These are phyloP conservation scores for Pisolithus albus DNA, from an alignment of 768 basidiomycete genomes.

Conservation along the genomic window DNA sequence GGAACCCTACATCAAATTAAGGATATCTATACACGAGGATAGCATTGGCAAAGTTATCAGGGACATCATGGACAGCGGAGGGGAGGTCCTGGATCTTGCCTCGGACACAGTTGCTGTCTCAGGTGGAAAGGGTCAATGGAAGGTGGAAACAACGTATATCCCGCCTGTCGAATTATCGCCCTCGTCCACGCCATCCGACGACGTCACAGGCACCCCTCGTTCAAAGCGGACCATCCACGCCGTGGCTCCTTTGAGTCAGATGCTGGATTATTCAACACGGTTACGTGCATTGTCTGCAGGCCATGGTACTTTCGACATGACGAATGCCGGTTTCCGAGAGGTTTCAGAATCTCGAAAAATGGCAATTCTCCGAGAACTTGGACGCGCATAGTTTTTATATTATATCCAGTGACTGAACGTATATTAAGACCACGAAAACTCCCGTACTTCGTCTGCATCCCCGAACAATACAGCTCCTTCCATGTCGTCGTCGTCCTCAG, in stretches of 20 bases:
- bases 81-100: slow-evolving; percentile 68
- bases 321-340: slow-evolving; percentile 64
- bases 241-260: slow-evolving; percentile 69
- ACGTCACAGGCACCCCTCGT: slow-evolving; percentile 28
- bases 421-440: slow-evolving; percentile 35
- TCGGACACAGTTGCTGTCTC: slow-evolving; percentile 33
- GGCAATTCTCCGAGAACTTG: slow-evolving; percentile 76
- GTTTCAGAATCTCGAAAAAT: slow-evolving; percentile 55
- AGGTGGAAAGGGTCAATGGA: slow-evolving; percentile 37
- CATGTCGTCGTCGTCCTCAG: slow-evolving; percentile 69
- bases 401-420: slow-evolving; percentile 1
- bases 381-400: slow-evolving; percentile 52
- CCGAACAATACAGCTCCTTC: slow-evolving; percentile 70
- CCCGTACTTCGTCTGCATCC: slow-evolving; percentile 73
- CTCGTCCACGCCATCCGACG: slow-evolving; percentile 37
- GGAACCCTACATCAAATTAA: slow-evolving; percentile 72
- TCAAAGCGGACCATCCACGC: slow-evolving; percentile 65
- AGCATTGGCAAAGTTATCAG: slow-evolving; percentile 72
- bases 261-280: slow-evolving; percentile 75
- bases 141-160: slow-evolving; percentile 62
- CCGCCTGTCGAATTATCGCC: slow-evolving; percentile 76
- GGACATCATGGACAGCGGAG: slow-evolving; percentile 77
- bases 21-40: slow-evolving; percentile 59
- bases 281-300: slow-evolving; percentile 79
- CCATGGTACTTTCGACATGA: slow-evolving; percentile 75